Evolutionary conservation across 106 monocot genomes (phyloP).

Genomic region (Alisma plantagoaquatica): DNA sequence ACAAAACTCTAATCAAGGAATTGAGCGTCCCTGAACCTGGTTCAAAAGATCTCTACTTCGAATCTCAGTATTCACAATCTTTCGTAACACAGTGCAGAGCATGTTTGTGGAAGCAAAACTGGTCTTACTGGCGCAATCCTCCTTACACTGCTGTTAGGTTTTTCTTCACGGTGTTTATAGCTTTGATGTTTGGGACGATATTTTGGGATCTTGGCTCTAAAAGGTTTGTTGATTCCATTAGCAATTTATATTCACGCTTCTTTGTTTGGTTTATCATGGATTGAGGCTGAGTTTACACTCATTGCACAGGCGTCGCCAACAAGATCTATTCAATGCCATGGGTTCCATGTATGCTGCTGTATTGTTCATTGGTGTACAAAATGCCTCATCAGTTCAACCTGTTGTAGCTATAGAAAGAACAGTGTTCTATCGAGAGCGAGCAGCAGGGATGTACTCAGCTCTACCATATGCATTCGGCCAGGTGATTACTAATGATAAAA

Average conservation of each 20-base stretch:
- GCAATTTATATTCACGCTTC: not conserved
- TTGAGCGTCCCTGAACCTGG: conserved; percentile 35
- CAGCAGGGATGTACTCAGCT: conserved; percentile 28
- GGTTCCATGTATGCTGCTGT: conserved; percentile 17
- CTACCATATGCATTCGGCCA: conserved; percentile 26
- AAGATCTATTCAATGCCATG: conserved; percentile 18
- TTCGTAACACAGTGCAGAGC: conserved; percentile 48
- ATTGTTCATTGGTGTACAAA: conserved; percentile 14
- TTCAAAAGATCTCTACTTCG: conserved; percentile 52
- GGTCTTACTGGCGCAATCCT: conserved; percentile 84
- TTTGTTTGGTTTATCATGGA: not conserved
- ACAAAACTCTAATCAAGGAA: conserved; percentile 43
- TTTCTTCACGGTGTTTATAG: conserved; percentile 38
- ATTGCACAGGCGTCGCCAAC: conserved; percentile 3
- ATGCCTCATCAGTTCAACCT: conserved; percentile 14
- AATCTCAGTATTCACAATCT: conserved; percentile 38
- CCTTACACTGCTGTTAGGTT: conserved; percentile 40
- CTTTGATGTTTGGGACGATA: conserved; percentile 51
- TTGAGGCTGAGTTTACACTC: not conserved
- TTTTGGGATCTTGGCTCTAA: conserved; percentile 65
- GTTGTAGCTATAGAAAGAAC: conserved; percentile 19
- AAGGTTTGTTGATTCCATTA: conserved; percentile 16
- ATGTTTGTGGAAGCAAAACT: conserved; percentile 75
- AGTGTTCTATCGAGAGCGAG: conserved; percentile 23
- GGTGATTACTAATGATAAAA: conserved; percentile 7